Evolutionary conservation across 192 early-diverging fungal species (phyloP), one percentile per base, ranked within the genome.

Genomic region (Coemansia sp.): DNA sequence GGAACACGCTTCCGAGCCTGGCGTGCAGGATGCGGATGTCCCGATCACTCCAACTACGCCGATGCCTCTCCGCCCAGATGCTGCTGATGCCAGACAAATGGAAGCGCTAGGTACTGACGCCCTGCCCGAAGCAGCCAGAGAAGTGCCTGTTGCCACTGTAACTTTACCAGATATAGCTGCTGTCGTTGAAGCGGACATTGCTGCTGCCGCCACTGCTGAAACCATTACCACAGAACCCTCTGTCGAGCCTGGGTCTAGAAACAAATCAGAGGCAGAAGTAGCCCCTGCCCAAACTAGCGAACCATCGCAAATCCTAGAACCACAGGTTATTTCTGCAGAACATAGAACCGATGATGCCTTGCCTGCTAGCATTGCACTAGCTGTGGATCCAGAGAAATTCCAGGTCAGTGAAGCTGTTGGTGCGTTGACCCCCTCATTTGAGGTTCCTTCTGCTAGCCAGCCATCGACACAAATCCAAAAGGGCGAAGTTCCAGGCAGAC

Each of bases 401-500:
- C 23, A 55, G 52, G 30, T 16, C 23, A 55, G 6, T 9, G 23
- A 23, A 30, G 4, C 52, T 53, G 48, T 2, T 16, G 24, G 11
- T 21, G 20, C 24, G 8, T 16, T 26, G 24, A 23, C 21, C 1
- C 2, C 10, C 23, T 53, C 51, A 0, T 26, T 6, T 11, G 23
- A 9, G 16, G 24, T 11, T n/a, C 35, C 57, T 35, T 4, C 57
- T 16, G 15, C 57, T 21, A 2, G 18, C 0, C 36, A 21, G 18
- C 8, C 52, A n/a, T 36, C 33, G 48, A 38, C 24, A 59, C 62
- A 30, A 33, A 38, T 5, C 5, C 48, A 41, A 5, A 81, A 71
- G 74, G 51, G 58, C 33, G 79, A 76, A 24, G 64, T 71, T 16
- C 57, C 62, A 8, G 67, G 67, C n/a, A 67, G 79, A 8, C 79